A percentile compares a stretch with the other conserved stretches of the same genome.
phyloP scores from a whole-genome alignment of 2,329 filamentous ascomycete genomes.

The Xylariaceae sp. region DNA sequence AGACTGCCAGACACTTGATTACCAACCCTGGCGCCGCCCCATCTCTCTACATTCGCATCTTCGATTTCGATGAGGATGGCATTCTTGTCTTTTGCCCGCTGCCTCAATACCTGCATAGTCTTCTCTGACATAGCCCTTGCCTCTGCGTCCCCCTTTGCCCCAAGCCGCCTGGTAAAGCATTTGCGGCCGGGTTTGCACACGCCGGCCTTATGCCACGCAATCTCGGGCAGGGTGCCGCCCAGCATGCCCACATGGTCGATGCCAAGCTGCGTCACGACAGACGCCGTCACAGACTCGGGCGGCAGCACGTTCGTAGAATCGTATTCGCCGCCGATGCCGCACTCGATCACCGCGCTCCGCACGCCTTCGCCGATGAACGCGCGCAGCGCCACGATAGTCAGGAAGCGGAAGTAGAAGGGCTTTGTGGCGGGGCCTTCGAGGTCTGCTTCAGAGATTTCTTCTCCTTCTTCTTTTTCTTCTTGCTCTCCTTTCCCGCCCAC shows the following conservation, averaged over 20 bases:
- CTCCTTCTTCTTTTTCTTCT: constrained; percentile 33
- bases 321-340: constrained; percentile 91
- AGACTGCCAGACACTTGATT: constrained; percentile 46
- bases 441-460: constrained; percentile 48
- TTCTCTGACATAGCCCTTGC: constrained; percentile 46
- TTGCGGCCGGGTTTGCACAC: constrained; percentile 74
- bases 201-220: constrained; percentile 90
- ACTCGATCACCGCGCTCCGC: constrained; percentile 82
- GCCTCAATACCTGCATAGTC: constrained; percentile 57
- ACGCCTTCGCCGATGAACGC: constrained; percentile 79
- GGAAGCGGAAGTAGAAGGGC: constrained; percentile 89
- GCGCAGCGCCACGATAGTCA: constrained; percentile 89
- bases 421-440: constrained; percentile 67
- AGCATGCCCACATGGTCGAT: constrained; percentile 86
- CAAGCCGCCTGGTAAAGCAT: constrained; percentile 65
- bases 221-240: constrained; percentile 77
- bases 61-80: constrained; percentile 51
- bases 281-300: constrained; percentile 65
- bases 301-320: constrained; percentile 88
- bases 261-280: constrained; percentile 79
- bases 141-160: no score
- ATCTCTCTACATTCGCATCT: constrained; percentile 46
- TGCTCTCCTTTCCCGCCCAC: constrained; percentile 34
- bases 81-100: constrained; percentile 63
- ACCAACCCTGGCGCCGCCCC: constrained; percentile 45